A percentile compares a stretch with the other conserved stretches of the same genome.
Evolutionary conservation across 805 yeast species (phyloP).

Genomic region (Pichia membranifaciens): DNA sequence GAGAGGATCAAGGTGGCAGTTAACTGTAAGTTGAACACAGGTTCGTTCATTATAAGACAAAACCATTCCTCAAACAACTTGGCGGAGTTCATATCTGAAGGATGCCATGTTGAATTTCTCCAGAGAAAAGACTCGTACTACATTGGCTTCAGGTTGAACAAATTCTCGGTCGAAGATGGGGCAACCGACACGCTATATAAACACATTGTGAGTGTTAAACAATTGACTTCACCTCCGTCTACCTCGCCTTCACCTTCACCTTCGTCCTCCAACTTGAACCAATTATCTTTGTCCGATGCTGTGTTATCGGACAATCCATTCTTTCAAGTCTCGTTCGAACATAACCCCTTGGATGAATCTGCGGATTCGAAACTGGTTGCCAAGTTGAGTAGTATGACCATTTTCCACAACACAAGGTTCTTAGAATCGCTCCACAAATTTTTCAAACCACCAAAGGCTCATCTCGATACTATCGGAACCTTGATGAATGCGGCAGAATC

Average conservation of each 20-base stretch:
- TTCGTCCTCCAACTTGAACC: slow-evolving; percentile 10
- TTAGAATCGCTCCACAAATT: slow-evolving; percentile 69
- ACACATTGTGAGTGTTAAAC: slow-evolving; percentile 80
- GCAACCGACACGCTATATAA: slow-evolving; percentile 74
- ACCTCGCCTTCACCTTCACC: neutral
- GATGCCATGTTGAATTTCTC: slow-evolving; percentile 64
- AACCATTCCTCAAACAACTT: slow-evolving; percentile 40
- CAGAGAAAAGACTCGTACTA: slow-evolving; percentile 77
- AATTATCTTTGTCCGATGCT: neutral
- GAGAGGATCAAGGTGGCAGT: slow-evolving; percentile 67
- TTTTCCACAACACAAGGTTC: slow-evolving; percentile 82
- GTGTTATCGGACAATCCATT: slow-evolving; percentile 44
- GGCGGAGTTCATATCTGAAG: slow-evolving; percentile 78
- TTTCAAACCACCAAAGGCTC: slow-evolving; percentile 82
- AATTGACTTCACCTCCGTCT: slow-evolving; percentile 38
- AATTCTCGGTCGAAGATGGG: slow-evolving; percentile 83
- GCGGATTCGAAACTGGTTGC: slow-evolving; percentile 78
- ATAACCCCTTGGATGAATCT: slow-evolving; percentile 74
- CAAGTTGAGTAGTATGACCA: slow-evolving; percentile 78
- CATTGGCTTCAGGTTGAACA: slow-evolving; percentile 68
- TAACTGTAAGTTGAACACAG: slow-evolving; percentile 62
- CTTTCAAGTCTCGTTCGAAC: slow-evolving; percentile 75
- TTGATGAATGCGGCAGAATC: slow-evolving; percentile 92
- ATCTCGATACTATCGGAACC: slow-evolving; percentile 82
- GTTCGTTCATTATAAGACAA: slow-evolving; percentile 61